These are phyloP conservation scores for Hirschioporus abietinus DNA, from an alignment of 768 basidiomycete genomes.

Conservation along the genomic window DNA sequence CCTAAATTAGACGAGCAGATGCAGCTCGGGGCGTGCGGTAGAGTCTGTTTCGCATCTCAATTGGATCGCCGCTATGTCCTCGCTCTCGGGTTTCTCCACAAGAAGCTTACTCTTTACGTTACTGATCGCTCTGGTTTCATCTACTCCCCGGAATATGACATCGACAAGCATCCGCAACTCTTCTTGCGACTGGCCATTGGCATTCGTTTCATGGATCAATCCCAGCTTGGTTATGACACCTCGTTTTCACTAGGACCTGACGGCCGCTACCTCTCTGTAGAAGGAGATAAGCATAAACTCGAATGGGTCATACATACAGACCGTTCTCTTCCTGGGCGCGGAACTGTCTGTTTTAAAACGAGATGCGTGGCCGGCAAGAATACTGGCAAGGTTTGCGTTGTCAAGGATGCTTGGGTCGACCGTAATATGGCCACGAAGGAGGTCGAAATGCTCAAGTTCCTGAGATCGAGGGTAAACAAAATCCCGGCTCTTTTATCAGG, in stretches of 20 bases:
- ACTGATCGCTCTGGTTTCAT: neutral
- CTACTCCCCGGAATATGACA: neutral
- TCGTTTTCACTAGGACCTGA: neutral
- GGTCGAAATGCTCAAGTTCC: neutral
- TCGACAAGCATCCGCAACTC: neutral
- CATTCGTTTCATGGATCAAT: neutral
- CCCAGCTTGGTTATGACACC: neutral
- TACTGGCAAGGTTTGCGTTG: neutral
- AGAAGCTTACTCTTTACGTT: neutral
- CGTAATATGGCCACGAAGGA: neutral
- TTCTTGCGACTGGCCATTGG: neutral
- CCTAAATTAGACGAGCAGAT: no score
- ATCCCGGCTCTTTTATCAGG: neutral
- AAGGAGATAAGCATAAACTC: neutral
- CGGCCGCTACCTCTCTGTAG: neutral
- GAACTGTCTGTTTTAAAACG: conserved; percentile 1
- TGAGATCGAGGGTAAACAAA: neutral
- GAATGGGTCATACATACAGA: neutral
- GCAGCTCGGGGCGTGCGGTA: neutral
- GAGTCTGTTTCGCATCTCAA: neutral
- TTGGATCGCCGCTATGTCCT: conserved; percentile 1
- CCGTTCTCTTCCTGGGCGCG: neutral
- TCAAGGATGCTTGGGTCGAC: conserved; percentile 3
- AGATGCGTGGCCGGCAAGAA: neutral
- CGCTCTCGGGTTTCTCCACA: neutral